phyloP scores from a whole-genome alignment of 768 basidiomycete genomes.

The Pisolithus marmoratus region DNA sequence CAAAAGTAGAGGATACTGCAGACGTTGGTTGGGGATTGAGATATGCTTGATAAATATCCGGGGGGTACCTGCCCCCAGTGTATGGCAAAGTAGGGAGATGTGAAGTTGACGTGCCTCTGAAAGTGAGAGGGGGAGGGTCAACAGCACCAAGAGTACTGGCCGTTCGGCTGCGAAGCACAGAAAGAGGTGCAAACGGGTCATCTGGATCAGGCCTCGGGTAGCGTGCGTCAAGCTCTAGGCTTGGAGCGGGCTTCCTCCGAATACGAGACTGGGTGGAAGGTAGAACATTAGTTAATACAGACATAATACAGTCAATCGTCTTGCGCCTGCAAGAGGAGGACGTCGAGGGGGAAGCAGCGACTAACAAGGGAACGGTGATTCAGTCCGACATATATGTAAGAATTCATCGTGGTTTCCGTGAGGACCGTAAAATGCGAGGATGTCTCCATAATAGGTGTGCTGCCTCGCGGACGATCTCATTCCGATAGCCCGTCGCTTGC shows the following conservation, averaged over 20 bases:
- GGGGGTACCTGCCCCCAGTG: constrained; percentile 27
- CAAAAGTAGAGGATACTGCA: constrained; percentile 8
- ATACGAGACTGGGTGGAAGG: constrained; percentile 21
- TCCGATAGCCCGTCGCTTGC: constrained; percentile 29
- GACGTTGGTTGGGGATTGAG: constrained; percentile 8
- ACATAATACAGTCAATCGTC: constrained; percentile 23
- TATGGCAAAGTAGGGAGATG: constrained; percentile 27
- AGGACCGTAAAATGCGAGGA: constrained; percentile 19
- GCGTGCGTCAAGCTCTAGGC: constrained; percentile 42
- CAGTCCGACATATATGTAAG: constrained; percentile 24
- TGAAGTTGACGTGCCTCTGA: constrained; percentile 25
- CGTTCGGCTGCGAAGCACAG: constrained; percentile 56
- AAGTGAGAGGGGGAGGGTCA: constrained; percentile 20
- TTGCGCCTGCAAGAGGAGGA: constrained; percentile 7
- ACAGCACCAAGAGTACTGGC: constrained; percentile 34
- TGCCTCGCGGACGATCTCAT: constrained; percentile 12
- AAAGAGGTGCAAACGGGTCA: constrained; percentile 68
- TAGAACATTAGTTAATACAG: constrained; percentile 22
- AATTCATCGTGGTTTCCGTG: constrained; percentile 31
- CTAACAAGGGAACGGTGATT: constrained; percentile 8
- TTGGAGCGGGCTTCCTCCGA: constrained; percentile 53
- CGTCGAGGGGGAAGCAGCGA: constrained; percentile 13
- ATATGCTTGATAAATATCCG: constrained; percentile 27
- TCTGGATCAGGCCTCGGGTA: constrained; percentile 65
- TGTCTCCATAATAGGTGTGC: constrained; percentile 3